Conservation (phyloP, 495 filamentous ascomycete species). For the Beverwykella pulmonaria region DNA sequence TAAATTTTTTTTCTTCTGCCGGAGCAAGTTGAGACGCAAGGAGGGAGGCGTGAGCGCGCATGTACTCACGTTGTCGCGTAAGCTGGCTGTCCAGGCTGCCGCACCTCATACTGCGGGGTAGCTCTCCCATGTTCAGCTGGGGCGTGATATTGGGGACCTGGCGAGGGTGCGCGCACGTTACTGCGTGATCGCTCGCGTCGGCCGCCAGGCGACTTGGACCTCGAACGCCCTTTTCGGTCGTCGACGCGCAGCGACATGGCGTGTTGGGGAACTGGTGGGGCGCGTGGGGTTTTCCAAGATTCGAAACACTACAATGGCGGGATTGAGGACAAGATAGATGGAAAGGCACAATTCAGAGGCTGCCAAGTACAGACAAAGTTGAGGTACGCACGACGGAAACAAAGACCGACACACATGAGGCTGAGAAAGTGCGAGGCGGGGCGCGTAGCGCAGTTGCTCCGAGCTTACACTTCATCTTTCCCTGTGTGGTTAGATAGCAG, state of each 20-base stretch:
- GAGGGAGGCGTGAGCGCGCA: neutral
- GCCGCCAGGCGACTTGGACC: constrained; percentile 38
- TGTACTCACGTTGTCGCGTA: constrained; percentile 26
- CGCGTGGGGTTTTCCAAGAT: too few relatives aligned
- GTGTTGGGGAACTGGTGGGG: neutral
- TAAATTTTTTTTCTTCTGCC: neutral
- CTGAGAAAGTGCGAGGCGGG: neutral
- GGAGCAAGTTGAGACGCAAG: neutral
- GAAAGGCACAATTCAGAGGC: neutral
- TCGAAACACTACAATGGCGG: neutral
- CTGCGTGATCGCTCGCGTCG: constrained; percentile 35
- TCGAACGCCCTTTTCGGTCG: constrained; percentile 36
- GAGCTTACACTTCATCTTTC: neutral
- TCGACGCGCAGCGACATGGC: constrained; percentile 36
- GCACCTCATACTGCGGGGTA: constrained; percentile 37
- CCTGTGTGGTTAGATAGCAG: constrained; percentile 5
- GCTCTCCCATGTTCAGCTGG: constrained; percentile 22
- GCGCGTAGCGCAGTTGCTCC: constrained; percentile 3
- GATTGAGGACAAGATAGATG: neutral
- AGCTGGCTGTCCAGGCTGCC: constrained; percentile 32
- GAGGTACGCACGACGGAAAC: too few relatives aligned
- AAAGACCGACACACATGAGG: constrained; percentile 14
- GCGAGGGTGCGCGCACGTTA: constrained; percentile 37
- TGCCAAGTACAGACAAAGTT: neutral
- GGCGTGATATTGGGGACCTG: constrained; percentile 30